Evolutionary conservation across 2,329 filamentous ascomycete species (phyloP).

Genomic region (Drechmeria coniospora): DNA sequence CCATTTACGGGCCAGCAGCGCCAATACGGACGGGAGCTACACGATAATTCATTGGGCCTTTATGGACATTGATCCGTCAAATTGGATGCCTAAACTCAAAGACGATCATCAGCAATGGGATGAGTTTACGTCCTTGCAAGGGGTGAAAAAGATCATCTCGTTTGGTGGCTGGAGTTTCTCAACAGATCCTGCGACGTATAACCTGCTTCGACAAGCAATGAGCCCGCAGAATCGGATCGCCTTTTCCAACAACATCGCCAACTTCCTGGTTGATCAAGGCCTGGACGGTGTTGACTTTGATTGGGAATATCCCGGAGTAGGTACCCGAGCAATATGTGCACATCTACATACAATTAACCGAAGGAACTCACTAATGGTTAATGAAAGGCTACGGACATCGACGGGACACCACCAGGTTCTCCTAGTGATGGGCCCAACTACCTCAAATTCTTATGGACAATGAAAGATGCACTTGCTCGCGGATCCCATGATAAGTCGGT

Average conservation of each 20-base stretch:
- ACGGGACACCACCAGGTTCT: background rate
- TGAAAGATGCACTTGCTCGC: too few relatives aligned
- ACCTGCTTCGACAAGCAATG: constrained; percentile 9
- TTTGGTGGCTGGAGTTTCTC: constrained; percentile 15
- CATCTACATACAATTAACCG: too few relatives aligned
- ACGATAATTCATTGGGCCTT: constrained; percentile 15
- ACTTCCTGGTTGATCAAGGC: constrained; percentile 19
- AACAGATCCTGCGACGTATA: constrained; percentile 7
- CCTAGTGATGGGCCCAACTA: constrained; percentile 5
- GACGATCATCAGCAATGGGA: constrained; percentile 10
- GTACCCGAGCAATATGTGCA: background rate
- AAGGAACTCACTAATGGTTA: background rate
- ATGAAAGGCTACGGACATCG: background rate
- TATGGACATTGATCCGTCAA: constrained; percentile 11
- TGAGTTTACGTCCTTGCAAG: constrained; percentile 8
- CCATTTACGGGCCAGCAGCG: constrained; percentile 3
- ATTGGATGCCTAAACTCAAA: constrained; percentile 6
- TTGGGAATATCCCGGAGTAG: constrained; percentile 23
- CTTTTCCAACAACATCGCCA: constrained; percentile 17
- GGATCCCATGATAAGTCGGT: constrained; percentile 8
- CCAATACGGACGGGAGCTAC: constrained; percentile 6
- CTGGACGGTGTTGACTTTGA: constrained; percentile 24
- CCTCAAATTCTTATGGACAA: too few relatives aligned
- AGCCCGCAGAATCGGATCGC: constrained; percentile 14
- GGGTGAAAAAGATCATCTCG: constrained; percentile 12